Conservation (phyloP, 176 grass and related monocot genomes). For the Hsuehochloa calcarea region DNA sequence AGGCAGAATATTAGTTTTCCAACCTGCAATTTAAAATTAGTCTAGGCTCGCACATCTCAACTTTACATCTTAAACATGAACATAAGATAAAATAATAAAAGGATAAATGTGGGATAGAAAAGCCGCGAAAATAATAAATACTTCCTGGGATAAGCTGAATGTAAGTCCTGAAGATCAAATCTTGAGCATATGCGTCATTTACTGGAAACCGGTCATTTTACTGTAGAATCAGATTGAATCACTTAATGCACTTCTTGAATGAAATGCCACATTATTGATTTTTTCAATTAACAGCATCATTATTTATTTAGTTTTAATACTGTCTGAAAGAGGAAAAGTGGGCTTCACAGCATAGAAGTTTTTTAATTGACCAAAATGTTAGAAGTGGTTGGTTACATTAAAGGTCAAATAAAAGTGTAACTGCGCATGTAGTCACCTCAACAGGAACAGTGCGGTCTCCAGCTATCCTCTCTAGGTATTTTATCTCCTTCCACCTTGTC, state of each 20-base stretch:
- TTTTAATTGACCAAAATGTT: not conserved
- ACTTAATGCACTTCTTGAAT: not conserved
- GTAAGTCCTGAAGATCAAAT: slow-evolving; percentile 13
- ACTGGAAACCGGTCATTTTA: slow-evolving; percentile 7
- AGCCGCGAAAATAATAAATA: not conserved
- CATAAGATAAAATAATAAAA: not conserved
- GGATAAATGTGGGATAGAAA: not conserved
- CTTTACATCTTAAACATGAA: not conserved
- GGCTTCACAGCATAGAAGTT: not conserved
- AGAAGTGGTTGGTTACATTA: not conserved
- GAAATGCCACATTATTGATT: not conserved
- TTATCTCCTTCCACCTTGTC: slow-evolving; percentile 88
- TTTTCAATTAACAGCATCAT: not conserved
- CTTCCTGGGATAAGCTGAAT: slow-evolving; percentile 3
- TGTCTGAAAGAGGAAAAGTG: not conserved
- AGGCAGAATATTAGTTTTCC: slow-evolving; percentile 1
- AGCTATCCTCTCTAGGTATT: slow-evolving; percentile 75
- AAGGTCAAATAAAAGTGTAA: not conserved
- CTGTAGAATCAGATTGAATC: not conserved
- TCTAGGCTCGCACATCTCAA: not conserved
- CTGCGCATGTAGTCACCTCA: slow-evolving; percentile 57
- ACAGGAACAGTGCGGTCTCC: slow-evolving; percentile 89
- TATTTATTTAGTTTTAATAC: not conserved
- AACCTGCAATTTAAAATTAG: not conserved
- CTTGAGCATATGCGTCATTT: slow-evolving; percentile 3